These are phyloP conservation scores for Elaeis oleifera DNA, from an alignment of 202 grass and related monocot genomes.

Conservation along the genomic window DNA sequence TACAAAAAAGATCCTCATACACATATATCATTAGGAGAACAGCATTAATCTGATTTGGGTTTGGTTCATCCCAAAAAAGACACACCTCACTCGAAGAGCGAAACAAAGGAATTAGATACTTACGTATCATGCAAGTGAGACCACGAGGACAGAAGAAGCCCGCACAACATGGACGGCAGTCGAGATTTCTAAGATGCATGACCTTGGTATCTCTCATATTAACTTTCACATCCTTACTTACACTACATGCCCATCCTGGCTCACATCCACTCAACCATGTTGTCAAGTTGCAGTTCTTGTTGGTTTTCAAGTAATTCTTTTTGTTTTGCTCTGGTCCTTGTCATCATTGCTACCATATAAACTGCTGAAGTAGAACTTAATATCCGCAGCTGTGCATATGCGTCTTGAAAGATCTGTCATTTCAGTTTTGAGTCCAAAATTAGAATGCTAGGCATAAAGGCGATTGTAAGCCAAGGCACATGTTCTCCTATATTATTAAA, in stretches of 20 bases:
- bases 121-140: constrained; percentile 96
- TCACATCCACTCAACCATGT: constrained; percentile 81
- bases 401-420: constrained; percentile 67
- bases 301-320: constrained; percentile 74
- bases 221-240: constrained; percentile 24
- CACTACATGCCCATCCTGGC: constrained; percentile 71
- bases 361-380: constrained; percentile 86
- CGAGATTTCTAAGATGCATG: constrained; percentile 43
- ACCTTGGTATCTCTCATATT: constrained; percentile 43
- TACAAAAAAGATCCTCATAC: no score
- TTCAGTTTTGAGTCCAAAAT: constrained; percentile 10
- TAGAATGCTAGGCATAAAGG: not conserved
- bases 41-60: no score
- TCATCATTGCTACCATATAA: constrained; percentile 27
- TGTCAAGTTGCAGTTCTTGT: constrained; percentile 87
- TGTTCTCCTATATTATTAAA: not conserved
- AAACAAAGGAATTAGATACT: constrained; percentile 14
- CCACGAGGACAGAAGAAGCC: constrained; percentile 94
- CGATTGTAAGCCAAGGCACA: not conserved
- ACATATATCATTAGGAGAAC: no score
- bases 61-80: no score
- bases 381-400: constrained; percentile 73
- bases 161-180: constrained; percentile 61
- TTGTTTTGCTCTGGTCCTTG: not conserved
- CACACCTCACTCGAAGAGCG: not conserved